phyloP scores from a whole-genome alignment of 768 basidiomycete genomes.

The Suillus paluster region DNA sequence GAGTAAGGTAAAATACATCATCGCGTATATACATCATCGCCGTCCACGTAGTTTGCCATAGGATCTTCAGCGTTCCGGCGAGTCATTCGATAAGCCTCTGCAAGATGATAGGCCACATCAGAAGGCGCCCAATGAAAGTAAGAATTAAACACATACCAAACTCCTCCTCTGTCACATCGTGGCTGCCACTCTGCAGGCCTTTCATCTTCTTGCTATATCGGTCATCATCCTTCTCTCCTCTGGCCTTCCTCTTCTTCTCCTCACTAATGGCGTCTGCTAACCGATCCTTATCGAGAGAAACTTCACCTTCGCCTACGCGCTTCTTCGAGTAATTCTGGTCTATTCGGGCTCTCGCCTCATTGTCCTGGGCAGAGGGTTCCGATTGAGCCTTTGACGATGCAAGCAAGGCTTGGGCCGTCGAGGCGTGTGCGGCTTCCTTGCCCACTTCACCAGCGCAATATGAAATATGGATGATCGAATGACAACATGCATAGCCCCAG shows the following conservation, averaged over 20 bases:
- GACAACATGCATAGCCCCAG: constrained; percentile 98
- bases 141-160: constrained; percentile 55
- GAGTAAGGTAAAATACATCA: background rate
- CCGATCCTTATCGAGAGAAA: constrained; percentile 73
- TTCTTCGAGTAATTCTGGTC: constrained; percentile 81
- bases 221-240: constrained; percentile 58
- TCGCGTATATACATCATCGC: constrained; percentile 36
- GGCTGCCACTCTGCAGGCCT: constrained; percentile 50
- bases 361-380: constrained; percentile 36
- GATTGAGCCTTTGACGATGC: constrained; percentile 39
- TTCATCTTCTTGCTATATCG: constrained; percentile 65
- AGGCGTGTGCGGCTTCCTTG: constrained; percentile 77
- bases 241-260: constrained; percentile 77
- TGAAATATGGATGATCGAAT: constrained; percentile 81
- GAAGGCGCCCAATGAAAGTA: constrained; percentile 8
- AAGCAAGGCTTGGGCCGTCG: constrained; percentile 72
- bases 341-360: constrained; percentile 41
- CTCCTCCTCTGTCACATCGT: constrained; percentile 90
- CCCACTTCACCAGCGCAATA: constrained; percentile 92
- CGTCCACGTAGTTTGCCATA: constrained; percentile 90
- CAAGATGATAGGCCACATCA: constrained; percentile 17
- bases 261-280: constrained; percentile 74
- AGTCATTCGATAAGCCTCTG: constrained; percentile 91
- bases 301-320: constrained; percentile 79
- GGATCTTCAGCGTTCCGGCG: constrained; percentile 79